Percentiles rank a stretch among this genome's conserved stretches.
Conservation (phyloP, 1,139 yeast species). For the Lodderomyces beijingensis region DNA sequence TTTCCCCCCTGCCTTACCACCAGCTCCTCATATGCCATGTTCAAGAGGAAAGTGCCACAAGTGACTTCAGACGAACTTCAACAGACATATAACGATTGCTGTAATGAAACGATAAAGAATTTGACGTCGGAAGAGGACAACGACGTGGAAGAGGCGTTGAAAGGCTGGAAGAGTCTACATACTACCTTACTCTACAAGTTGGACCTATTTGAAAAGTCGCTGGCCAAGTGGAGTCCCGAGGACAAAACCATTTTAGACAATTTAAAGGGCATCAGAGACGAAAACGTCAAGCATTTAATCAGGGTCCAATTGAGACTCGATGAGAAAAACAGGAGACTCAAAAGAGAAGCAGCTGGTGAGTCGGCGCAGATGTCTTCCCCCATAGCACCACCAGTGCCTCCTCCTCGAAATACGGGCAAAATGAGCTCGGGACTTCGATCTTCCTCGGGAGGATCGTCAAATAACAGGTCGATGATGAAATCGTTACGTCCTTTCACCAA, state of each 20-base stretch:
- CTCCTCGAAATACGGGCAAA: too few relatives aligned
- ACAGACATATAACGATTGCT: conserved; percentile 58
- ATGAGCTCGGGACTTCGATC: too few relatives aligned
- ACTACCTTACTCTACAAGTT: conserved; percentile 54
- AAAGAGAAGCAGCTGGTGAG: conserved; percentile 12
- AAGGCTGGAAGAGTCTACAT: conserved; percentile 70
- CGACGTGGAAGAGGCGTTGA: conserved; percentile 51
- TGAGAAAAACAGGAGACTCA: conserved; percentile 25
- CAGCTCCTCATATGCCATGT: conserved; percentile 24
- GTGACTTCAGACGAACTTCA: conserved; percentile 53
- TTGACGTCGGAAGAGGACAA: conserved; percentile 54
- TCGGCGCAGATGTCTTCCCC: too few relatives aligned
- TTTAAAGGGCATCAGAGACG: conserved; percentile 46
- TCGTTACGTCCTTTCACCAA: conserved; percentile 27
- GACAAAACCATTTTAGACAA: conserved; percentile 43
- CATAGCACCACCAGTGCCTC: conserved; percentile 12
- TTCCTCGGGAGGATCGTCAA: too few relatives aligned
- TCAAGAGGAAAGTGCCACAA: conserved; percentile 56
- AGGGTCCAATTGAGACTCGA: conserved; percentile 42
- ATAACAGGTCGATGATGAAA: conserved; percentile 28
- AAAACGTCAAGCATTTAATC: conserved; percentile 44
- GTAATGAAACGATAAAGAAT: conserved; percentile 54
- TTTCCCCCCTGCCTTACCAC: too few relatives aligned
- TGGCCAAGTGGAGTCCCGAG: conserved; percentile 32
- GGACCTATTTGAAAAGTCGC: conserved; percentile 48